Evolutionary conservation across 306 rosid species (phyloP).

Genomic region (Medicago arabica): DNA sequence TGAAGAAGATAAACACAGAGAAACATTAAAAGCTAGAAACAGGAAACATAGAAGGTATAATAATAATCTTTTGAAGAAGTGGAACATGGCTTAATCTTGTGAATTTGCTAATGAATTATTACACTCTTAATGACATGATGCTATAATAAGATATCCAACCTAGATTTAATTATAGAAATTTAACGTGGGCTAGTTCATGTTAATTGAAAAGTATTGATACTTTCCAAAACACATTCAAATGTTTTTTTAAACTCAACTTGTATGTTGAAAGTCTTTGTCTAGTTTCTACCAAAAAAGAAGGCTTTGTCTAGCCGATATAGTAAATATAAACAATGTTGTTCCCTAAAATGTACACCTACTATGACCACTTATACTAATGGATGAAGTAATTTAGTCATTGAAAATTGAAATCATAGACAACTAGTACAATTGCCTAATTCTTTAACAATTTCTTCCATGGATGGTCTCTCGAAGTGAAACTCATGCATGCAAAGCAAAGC

Average conservation of each 20-base stretch:
- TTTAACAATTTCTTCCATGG: conserved; percentile 76
- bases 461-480: conserved; percentile 81
- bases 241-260: too few species aligned
- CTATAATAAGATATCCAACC: too few species aligned
- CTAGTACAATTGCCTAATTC: conserved; percentile 72
- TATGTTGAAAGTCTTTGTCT: too few species aligned
- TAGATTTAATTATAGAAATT: too few species aligned
- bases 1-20: conserved; percentile 41
- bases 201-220: too few species aligned
- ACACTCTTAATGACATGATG: too few species aligned
- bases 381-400: neutral
- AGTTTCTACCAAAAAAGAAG: too few species aligned
- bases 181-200: too few species aligned
- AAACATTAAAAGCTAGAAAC: conserved; percentile 30
- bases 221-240: too few species aligned
- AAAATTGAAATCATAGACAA: conserved; percentile 53
- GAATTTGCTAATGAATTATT: too few species aligned
- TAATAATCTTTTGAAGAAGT: conserved; percentile 12
- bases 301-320: too few species aligned
- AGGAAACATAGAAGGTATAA: conserved; percentile 35
- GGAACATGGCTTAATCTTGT: conserved; percentile 39
- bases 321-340: neutral
- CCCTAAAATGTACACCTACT: conserved; percentile 36
- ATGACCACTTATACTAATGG: conserved; percentile 50
- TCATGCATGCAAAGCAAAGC: conserved; percentile 89